phyloP scores from a whole-genome alignment of 345 rosid species.

The Cardiospermum halicacabum region DNA sequence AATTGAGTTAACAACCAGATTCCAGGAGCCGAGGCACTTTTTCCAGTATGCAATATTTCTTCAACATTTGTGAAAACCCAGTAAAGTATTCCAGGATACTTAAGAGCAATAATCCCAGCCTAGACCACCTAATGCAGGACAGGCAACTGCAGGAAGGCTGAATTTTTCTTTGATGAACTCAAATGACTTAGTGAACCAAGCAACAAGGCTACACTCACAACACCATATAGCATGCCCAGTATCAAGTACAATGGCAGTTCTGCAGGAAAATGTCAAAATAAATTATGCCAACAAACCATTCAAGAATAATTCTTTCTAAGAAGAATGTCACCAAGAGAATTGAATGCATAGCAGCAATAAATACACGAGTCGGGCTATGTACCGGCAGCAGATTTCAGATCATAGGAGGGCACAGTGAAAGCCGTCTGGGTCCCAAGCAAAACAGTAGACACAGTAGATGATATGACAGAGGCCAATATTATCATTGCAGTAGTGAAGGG shows the following conservation, averaged over 20 bases:
- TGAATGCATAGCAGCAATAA: not conserved
- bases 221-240: constrained; percentile 96
- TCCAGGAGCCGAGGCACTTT: constrained; percentile 96
- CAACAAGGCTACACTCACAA: constrained; percentile 88
- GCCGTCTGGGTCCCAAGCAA: constrained; percentile 85
- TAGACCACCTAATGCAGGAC: constrained; percentile 96
- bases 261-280: constrained; percentile 32
- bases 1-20: constrained; percentile 88
- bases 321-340: not conserved
- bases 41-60: constrained; percentile 94
- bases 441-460: constrained; percentile 92
- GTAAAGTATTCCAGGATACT: constrained; percentile 91
- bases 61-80: constrained; percentile 99
- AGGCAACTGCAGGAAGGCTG: constrained; percentile 83
- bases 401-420: constrained; percentile 89
- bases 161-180: constrained; percentile 71
- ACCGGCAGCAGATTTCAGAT: constrained; percentile 98
- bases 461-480: constrained; percentile 88
- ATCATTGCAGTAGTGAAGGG: constrained; percentile 99
- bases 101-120: constrained; percentile 97
- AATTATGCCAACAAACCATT: too few species aligned
- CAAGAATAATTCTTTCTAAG: constrained; percentile 5
- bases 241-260: constrained; percentile 93
- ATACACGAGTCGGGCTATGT: constrained; percentile 12
- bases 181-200: constrained; percentile 80